A percentile compares a stretch with the other conserved stretches of the same genome.
Conservation (phyloP, 2,329 filamentous ascomycete genomes). For the Xylariomycetidae sp. region DNA sequence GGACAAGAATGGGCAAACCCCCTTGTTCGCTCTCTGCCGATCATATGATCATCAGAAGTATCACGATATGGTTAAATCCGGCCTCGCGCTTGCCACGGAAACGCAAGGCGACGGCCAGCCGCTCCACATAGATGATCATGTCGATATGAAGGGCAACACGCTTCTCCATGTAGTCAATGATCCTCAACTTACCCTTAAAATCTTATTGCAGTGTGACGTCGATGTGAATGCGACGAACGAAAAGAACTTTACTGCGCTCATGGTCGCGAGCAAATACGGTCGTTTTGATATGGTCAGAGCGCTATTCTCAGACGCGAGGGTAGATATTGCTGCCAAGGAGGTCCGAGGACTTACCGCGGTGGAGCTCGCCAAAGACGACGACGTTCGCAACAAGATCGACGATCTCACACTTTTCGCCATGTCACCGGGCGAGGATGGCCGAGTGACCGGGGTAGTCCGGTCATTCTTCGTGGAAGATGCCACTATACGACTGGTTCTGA, state of each 20-base stretch:
- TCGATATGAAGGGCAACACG: conserved; percentile 90
- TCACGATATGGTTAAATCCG: conserved; percentile 78
- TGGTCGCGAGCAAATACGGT: conserved; percentile 98
- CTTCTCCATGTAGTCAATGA: conserved; percentile 95
- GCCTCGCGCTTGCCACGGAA: conserved; percentile 66
- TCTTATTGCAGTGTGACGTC: conserved; percentile 83
- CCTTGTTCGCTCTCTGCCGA: conserved; percentile 87
- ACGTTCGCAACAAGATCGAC: conserved; percentile 93
- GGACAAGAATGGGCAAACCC: conserved; percentile 97
- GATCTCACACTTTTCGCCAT: conserved; percentile 83
- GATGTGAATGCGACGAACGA: conserved; percentile 95
- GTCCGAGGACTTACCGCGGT: conserved; percentile 86
- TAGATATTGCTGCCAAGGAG: conserved; percentile 81
- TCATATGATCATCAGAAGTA: conserved; percentile 94
- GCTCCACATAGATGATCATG: conserved; percentile 88
- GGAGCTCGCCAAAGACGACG: conserved; percentile 95
- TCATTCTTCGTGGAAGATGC: conserved; percentile 98
- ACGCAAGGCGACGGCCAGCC: conserved; percentile 73
- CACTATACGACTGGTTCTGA: conserved; percentile 86
- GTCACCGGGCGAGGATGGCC: conserved; percentile 65
- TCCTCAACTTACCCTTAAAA: conserved; percentile 65
- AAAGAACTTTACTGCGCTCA: conserved; percentile 88
- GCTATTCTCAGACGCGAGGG: conserved; percentile 80
- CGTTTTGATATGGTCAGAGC: conserved; percentile 87
- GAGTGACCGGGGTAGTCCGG: conserved; percentile 87